Base-by-base conservation (phyloP, 2,329 filamentous ascomycete genomes). In the Pseudogymnoascus sp. region DNA sequence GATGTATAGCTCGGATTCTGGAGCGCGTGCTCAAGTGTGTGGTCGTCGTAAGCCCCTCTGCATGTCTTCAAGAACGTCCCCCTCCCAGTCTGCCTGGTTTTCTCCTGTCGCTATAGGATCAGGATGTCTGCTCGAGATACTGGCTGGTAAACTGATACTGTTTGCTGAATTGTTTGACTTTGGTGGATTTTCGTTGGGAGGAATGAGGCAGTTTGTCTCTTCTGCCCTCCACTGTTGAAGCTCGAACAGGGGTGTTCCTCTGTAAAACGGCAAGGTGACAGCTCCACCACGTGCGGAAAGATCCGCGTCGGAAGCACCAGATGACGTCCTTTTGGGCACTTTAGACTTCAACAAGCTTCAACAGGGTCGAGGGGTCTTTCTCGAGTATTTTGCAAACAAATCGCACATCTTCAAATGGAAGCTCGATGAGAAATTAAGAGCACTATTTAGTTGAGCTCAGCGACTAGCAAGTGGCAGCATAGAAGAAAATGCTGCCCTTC, bases 401-500 rank as follows among this genome's bases (percentile, higher is more conserved):
- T 31, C 46, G n/a, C 14, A 3, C 11, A 31, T 18, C n/a, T 56
- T 16, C 49, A 56, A 56, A 56, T 56, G 49, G 49, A 56, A 56
- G 49, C 49, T 56, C 49, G 49, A 21, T 56, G 49, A 56, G 9
- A 56, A 56, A 18, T 18, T 56, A 56, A 18, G 49, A 56, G 49
- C 28, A 56, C 49, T 34, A 56, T 56, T 56, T 16, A 34, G 9
- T 34, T 56, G 49, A 34, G 49, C 49, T 34, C 28, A 56, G 49
- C 49, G 11, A 34, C 28, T 18, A n/a, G 28, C 49, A 34, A 34
- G 49, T 21, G 28, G 49, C 28, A 34, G 16, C 16, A 56, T 5
- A 34, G 49, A 34, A 9, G 28, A 56, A 56, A 34, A 88, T 89
- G 86, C 74, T 88, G 66, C 85, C 86, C 62, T 87, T 83, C 70